Percentiles rank a stretch among this genome's conserved stretches.
Evolutionary conservation across 164 flowering plant species (phyloP).

Genomic region (Kingdonia uniflora): DNA sequence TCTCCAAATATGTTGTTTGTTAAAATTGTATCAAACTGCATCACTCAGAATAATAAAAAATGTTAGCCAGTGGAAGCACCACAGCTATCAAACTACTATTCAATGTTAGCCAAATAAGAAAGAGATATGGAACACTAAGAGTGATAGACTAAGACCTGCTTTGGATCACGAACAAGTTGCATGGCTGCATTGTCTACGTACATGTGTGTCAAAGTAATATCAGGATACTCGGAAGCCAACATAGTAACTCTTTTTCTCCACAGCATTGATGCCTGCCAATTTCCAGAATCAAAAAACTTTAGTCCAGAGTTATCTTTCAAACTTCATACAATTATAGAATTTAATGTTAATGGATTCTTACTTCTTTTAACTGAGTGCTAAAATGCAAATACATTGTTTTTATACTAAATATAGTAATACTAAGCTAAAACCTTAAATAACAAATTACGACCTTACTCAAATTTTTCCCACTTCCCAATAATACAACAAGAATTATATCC

Average conservation of each 20-base stretch:
- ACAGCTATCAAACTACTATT: too few relatives aligned
- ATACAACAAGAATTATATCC: too few relatives aligned
- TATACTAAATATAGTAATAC: too few relatives aligned
- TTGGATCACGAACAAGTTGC: conserved; percentile 95
- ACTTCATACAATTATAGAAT: not conserved
- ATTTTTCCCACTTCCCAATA: too few relatives aligned
- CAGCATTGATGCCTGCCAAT: conserved; percentile 79
- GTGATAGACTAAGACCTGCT: conserved; percentile 52
- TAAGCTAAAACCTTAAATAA: too few relatives aligned
- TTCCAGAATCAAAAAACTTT: conserved; percentile 1
- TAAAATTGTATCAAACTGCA: conserved; percentile 96
- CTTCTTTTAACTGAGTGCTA: too few relatives aligned
- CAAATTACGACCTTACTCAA: too few relatives aligned
- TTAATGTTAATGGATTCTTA: too few relatives aligned
- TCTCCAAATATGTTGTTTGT: conserved; percentile 99
- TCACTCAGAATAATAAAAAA: not conserved
- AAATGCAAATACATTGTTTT: too few relatives aligned
- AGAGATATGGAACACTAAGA: too few relatives aligned
- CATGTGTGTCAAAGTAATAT: conserved; percentile 93
- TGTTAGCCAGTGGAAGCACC: not conserved
- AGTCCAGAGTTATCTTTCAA: not conserved
- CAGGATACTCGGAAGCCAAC: conserved; percentile 77
- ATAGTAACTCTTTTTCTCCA: conserved; percentile 80
- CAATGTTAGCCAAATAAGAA: too few relatives aligned
- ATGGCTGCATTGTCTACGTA: conserved; percentile 98